Base-by-base conservation (phyloP, 331 rosid species). In the Rhamnella rubrinervis region DNA sequence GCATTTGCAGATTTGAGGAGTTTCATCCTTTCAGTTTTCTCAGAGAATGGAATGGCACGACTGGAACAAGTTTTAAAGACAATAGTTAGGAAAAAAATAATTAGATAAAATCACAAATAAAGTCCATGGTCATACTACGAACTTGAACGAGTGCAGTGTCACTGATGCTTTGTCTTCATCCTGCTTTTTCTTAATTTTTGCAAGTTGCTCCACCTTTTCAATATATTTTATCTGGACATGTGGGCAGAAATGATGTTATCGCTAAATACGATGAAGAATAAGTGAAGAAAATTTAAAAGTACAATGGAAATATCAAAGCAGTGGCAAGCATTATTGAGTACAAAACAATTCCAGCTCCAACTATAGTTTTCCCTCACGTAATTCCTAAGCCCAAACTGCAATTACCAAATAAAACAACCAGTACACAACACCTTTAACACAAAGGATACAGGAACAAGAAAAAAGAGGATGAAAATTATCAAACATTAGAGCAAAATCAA, bases 141-240 rank as follows among this genome's bases (percentile, higher is more conserved):
- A 90, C 98, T 82, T 81, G 85, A 88, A 90, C 66, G 98, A 87
- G 75, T 80, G 90, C 78, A 93, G 90, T 70, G 52, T 76, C 75
- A 83, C 90, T 11, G 80, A 66, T 2, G 82, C 95, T 80, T 86
- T 88, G 76, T 88, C 97, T 75, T 84, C 85, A 18, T 88, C 98
- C 79, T 90, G 98, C 83, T 82, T 88, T 73, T 82, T 79, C 77
- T 93, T 93, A 25, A 85, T 77, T 75, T 66, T 81, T 57, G 78
- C 87, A 72, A 90, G 61, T 56, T 68, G 71, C 20, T 85, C 90
- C 83, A 88, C 89, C 86, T 84, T 88, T 51, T 70, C 92, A 7
- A 62, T 63, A 66, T 82, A 83, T 41, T 20, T 75, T 79, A 65
- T 56, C 97, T 93, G 84, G 62, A 85, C 65, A 72, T 40, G 15